Evolutionary conservation across 768 basidiomycete species (phyloP).

Genomic region (Kwoniella dendrophila): DNA sequence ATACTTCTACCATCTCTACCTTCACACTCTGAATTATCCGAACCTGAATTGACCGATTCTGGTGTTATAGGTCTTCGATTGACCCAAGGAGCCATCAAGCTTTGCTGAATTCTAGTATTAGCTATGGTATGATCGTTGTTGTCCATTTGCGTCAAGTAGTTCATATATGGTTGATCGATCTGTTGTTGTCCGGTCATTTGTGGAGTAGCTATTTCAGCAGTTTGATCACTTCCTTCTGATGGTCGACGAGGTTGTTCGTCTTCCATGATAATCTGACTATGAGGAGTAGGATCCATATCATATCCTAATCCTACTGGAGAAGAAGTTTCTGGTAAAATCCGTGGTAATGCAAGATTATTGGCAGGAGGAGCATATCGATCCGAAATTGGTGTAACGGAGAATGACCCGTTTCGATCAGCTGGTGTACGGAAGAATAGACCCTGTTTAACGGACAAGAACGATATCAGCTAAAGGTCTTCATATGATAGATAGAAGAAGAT

Average conservation of each 20-base stretch:
- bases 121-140: background rate
- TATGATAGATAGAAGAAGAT: background rate
- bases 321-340: background rate
- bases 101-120: background rate
- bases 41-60: background rate
- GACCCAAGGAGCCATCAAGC: conserved; percentile 16
- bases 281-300: conserved; percentile 6
- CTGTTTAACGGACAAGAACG: conserved; percentile 11
- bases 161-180: conserved; percentile 5
- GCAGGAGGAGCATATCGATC: conserved; percentile 17
- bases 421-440: conserved; percentile 51
- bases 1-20: conserved; percentile 3
- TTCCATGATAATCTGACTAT: background rate
- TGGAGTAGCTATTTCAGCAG: conserved; percentile 26
- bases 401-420: conserved; percentile 24
- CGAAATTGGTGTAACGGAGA: conserved; percentile 21
- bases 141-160: background rate
- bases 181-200: conserved; percentile 5
- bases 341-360: background rate
- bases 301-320: conserved; percentile 23
- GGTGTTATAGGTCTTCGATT: conserved; percentile 9
- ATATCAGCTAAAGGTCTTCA: background rate
- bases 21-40: conserved; percentile 1
- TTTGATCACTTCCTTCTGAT: conserved; percentile 17
- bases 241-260: conserved; percentile 14